These are phyloP conservation scores for Monilinia aucupariae DNA, from an alignment of 2,329 filamentous ascomycete genomes.

Conservation along the genomic window DNA sequence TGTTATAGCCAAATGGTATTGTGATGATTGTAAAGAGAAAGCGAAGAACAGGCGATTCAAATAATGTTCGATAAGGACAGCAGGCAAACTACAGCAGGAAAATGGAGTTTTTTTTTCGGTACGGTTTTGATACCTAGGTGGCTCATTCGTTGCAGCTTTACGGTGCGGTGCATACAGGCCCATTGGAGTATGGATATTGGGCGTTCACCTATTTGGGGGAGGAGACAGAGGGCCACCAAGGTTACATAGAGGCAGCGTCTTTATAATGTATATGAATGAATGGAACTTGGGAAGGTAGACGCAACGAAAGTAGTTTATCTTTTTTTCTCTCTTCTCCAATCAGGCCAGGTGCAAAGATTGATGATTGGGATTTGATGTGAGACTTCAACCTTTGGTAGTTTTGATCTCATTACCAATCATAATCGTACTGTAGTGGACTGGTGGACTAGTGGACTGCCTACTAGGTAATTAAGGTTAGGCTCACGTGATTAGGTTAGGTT, in stretches of 20 bases:
- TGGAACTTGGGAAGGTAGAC: not conserved
- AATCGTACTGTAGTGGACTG: too few relatives aligned
- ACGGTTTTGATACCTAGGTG: conserved; percentile 14
- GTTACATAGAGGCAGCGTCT: conserved; percentile 5
- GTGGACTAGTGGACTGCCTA: too few relatives aligned
- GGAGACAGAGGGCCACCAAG: not conserved
- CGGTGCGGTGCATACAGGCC: conserved; percentile 4
- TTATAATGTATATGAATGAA: conserved; percentile 12
- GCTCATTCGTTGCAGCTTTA: conserved; percentile 1
- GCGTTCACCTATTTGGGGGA: not conserved
- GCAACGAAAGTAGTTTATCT: not conserved
- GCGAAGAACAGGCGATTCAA: conserved; percentile 28
- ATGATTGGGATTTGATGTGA: not conserved
- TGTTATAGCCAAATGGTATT: conserved; percentile 34
- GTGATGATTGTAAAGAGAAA: conserved; percentile 34
- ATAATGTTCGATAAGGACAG: conserved; percentile 24
- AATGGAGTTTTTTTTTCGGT: conserved; percentile 16
- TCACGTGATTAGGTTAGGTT: too few relatives aligned
- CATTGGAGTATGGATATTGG: conserved; percentile 13
- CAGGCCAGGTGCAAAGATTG: not conserved
- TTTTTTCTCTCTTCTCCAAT: not conserved
- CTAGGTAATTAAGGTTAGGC: too few relatives aligned
- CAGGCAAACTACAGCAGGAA: conserved; percentile 5
- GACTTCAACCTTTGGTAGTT: too few relatives aligned
- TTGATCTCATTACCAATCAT: too few relatives aligned